Base-by-base conservation (phyloP, 2,329 filamentous ascomycete species). In the Elsinoe australis region DNA sequence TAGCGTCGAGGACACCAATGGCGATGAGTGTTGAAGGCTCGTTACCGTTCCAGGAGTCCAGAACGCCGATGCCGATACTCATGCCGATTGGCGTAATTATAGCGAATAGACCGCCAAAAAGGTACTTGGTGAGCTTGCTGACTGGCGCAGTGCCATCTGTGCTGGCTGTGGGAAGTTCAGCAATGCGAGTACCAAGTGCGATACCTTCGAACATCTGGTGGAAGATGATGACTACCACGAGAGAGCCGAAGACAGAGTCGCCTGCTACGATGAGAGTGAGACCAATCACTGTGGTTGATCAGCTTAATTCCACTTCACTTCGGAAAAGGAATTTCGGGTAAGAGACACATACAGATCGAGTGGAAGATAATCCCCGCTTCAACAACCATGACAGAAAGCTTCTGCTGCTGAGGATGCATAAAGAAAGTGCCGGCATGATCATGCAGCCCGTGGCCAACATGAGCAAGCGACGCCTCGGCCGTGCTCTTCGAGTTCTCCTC, bases 201-300 rank as follows among this genome's bases (percentile, higher is more conserved):
- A 88, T 71, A 3, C 85, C 84, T 60, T 87, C 83, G 56, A 89
- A 86, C 69, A 85, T 79, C 58, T 87, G 84, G 59, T 87, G 84
- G 67, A 87, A 87, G 49, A 87, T 66, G 50, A 88, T 85, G 47
- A 87, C 83, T 35, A 71, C 63, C 53, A 75, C 68, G 2, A 76
- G 64, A 0, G 72, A 74, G 32, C 67, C 65, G 61, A 75, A 75
- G 56, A 68, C 72, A 3, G 66, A 69, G 57, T 76, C 71, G 2
- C 68, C 68, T 0, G 71, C 67, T 1, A 75, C 71, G 4, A 74
- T 76, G 1, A 82, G 70, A 0, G 79, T 81, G 28, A 83, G 62
- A 17, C 79, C 78, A 29, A 84, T 80, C 5, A 83, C 76, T 79
- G 26, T 36, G 8, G 15, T n/a, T 22, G 34, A 22, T 46, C 14